Evolutionary conservation across 805 yeast species (phyloP).

Genomic region (Isabelozyma gotoi): DNA sequence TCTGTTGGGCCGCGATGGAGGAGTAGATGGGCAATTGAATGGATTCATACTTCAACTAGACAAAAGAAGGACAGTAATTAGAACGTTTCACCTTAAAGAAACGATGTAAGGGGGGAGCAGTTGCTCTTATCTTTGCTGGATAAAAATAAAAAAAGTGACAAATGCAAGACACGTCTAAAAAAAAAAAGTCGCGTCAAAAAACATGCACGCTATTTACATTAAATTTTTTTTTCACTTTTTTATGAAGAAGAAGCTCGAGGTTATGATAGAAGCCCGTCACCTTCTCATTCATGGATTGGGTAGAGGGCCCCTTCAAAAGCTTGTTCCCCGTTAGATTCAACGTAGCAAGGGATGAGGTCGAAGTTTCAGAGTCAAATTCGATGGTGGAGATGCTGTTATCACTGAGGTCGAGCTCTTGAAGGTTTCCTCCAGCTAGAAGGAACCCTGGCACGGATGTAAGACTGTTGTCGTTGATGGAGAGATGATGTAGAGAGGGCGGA

Average conservation of each 20-base stretch:
- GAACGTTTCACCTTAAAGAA: not conserved
- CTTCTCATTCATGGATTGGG: conserved; percentile 8
- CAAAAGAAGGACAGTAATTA: not conserved
- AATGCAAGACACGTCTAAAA: not conserved
- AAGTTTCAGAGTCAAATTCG: conserved; percentile 9
- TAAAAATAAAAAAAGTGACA: not conserved
- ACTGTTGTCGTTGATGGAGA: not conserved
- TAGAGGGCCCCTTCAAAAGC: conserved; percentile 9
- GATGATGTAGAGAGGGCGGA: not conserved
- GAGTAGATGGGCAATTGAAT: conserved; percentile 2
- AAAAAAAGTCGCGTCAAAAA: conserved; percentile 7
- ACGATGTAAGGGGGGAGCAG: not conserved
- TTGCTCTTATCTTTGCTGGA: not conserved
- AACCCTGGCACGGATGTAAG: not conserved
- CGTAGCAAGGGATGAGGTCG: conserved; percentile 1
- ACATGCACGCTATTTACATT: conserved; percentile 27
- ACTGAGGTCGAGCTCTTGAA: conserved; percentile 12
- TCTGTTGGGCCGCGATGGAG: not conserved
- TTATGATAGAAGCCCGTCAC: conserved; percentile 21
- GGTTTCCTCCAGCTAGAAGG: conserved; percentile 4
- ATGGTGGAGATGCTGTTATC: conserved; percentile 17
- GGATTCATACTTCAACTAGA: conserved; percentile 1
- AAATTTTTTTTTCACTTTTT: conserved; percentile 17
- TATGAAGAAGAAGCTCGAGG: conserved; percentile 17
- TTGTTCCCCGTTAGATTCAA: conserved; percentile 18